These are phyloP conservation scores for Daldinia bambusicola DNA, from an alignment of 495 filamentous ascomycete genomes.

Conservation along the genomic window DNA sequence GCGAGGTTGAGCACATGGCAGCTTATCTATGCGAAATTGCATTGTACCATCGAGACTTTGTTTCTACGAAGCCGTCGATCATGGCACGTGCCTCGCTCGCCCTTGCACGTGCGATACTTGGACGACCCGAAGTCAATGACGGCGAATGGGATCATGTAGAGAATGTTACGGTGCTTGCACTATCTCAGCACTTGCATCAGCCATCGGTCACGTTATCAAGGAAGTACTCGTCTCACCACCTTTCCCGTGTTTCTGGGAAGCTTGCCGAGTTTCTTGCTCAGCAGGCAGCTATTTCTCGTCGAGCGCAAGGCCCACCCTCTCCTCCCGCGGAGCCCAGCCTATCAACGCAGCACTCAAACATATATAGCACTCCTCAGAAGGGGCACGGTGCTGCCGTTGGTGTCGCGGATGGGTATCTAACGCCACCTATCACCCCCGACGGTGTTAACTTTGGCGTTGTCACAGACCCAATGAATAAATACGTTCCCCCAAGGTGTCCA, in stretches of 20 bases:
- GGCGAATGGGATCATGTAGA: constrained; percentile 84
- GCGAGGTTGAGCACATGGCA: constrained; percentile 93
- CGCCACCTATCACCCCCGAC: constrained; percentile 96
- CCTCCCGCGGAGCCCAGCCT: constrained; percentile 69
- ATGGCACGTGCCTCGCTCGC: constrained; percentile 89
- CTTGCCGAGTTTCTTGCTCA: constrained; percentile 87
- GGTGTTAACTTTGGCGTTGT: constrained; percentile 67
- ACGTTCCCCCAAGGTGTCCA: constrained; percentile 61
- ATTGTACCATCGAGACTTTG: constrained; percentile 95
- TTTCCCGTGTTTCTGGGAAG: constrained; percentile 81
- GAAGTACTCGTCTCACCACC: constrained; percentile 86
- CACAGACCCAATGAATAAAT: constrained; percentile 57
- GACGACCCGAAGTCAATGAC: constrained; percentile 76
- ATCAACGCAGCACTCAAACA: constrained; percentile 65
- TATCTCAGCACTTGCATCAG: constrained; percentile 86
- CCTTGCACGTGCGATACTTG: constrained; percentile 85
- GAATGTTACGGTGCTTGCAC: constrained; percentile 79
- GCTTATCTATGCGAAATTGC: constrained; percentile 94
- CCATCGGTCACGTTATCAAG: constrained; percentile 86
- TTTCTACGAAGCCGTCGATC: constrained; percentile 86
- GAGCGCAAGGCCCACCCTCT: constrained; percentile 67
- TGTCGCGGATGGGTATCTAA: constrained; percentile 84
- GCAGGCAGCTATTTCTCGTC: constrained; percentile 77
- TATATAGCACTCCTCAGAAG: constrained; percentile 88
- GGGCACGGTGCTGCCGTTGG: constrained; percentile 67